These are phyloP conservation scores for Gremmenia infestans DNA, from an alignment of 2,329 filamentous ascomycete genomes.

Conservation along the genomic window DNA sequence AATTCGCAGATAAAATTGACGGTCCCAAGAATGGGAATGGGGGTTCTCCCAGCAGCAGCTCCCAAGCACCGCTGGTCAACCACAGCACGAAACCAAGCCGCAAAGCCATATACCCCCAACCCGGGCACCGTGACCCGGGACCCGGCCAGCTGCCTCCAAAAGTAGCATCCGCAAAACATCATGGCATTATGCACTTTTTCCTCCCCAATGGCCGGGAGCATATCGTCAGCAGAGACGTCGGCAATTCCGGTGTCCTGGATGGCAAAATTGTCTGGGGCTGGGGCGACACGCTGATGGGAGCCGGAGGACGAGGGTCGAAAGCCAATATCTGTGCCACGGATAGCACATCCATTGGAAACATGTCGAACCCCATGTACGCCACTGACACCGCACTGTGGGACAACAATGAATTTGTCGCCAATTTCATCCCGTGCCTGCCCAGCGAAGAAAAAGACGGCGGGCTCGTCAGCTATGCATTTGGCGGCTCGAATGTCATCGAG, in stretches of 20 bases:
- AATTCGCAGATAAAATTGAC: constrained; percentile 5
- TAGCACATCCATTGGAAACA: constrained; percentile 3
- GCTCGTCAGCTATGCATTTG: constrained; percentile 1
- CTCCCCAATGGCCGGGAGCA: constrained; percentile 2
- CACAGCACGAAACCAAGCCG: neutral
- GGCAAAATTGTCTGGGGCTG: constrained; percentile 6
- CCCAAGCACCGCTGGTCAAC: neutral
- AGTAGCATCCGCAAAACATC: neutral
- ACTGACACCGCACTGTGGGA: constrained; percentile 7
- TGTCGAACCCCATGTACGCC: neutral
- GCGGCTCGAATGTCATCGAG: constrained; percentile 5
- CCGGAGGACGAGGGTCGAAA: constrained; percentile 1
- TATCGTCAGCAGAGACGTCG: constrained; percentile 4
- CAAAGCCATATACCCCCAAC: constrained; percentile 3
- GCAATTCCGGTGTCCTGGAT: constrained; percentile 1
- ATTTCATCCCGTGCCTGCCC: constrained; percentile 4
- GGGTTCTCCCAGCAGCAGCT: neutral
- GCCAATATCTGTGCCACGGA: constrained; percentile 6
- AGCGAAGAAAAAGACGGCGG: constrained; percentile 3
- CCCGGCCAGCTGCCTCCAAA: neutral
- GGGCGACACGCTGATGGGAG: constrained; percentile 6
- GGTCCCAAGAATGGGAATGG: neutral
- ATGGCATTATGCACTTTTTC: constrained; percentile 6
- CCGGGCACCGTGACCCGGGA: neutral
- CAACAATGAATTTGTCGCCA: constrained; percentile 5